These are phyloP conservation scores for Rhizophora mangle DNA, from an alignment of 345 rosid genomes.

Conservation along the genomic window DNA sequence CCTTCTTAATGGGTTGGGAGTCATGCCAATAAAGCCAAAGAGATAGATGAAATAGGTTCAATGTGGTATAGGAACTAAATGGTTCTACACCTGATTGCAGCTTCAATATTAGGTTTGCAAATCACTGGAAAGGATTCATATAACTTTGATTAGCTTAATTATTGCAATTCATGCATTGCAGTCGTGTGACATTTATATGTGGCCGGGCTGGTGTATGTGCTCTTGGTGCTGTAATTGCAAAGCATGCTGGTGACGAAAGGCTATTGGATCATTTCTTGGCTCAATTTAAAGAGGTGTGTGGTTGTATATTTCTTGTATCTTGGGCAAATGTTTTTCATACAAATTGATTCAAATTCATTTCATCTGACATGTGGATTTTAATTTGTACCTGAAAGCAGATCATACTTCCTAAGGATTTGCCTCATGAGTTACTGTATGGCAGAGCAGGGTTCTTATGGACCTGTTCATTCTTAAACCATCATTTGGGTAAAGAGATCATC, in stretches of 20 bases:
- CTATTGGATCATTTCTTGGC: conserved; percentile 40
- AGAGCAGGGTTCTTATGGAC: conserved; percentile 68
- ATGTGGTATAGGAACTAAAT: not conserved
- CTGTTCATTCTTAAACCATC: conserved; percentile 58
- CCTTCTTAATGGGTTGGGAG: not conserved
- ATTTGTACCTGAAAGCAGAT: conserved; percentile 34
- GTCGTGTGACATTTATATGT: conserved; percentile 59
- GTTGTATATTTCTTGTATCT: not conserved
- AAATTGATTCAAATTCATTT: not conserved
- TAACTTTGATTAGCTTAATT: conserved; percentile 1
- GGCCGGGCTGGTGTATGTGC: conserved; percentile 75
- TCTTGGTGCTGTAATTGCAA: conserved; percentile 65
- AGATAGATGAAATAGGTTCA: not conserved
- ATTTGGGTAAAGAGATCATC: conserved; percentile 52
- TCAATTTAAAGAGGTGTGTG: conserved; percentile 45
- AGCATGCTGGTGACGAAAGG: conserved; percentile 49
- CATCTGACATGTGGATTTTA: not conserved
- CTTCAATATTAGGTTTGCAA: not conserved
- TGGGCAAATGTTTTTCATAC: not conserved
- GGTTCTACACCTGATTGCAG: not conserved
- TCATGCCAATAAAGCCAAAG: not conserved
- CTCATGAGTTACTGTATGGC: conserved; percentile 59
- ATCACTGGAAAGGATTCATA: not conserved
- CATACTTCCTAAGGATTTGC: conserved; percentile 44
- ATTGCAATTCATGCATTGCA: conserved; percentile 8